phyloP scores from a whole-genome alignment of 2,329 filamentous ascomycete species.

The Colletotrichum somersetense region DNA sequence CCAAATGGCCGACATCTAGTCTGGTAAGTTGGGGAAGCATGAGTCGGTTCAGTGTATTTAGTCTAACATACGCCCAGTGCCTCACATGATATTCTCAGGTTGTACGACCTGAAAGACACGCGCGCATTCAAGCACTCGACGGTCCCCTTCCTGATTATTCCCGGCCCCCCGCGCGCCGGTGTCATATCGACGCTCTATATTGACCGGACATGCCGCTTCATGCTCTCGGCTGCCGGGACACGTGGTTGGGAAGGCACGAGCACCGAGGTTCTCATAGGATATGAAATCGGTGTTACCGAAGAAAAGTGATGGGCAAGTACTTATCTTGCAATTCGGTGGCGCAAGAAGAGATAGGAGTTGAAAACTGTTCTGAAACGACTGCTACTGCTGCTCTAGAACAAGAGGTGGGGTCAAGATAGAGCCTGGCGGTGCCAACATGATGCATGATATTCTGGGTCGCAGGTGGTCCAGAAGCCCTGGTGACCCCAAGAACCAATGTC shows the following conservation, averaged over 20 bases:
- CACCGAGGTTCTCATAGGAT: slow-evolving; percentile 93
- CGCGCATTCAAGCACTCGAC: slow-evolving; percentile 77
- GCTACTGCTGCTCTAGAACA: background rate
- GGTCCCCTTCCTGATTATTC: slow-evolving; percentile 96
- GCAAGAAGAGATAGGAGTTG: background rate
- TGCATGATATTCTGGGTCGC: background rate
- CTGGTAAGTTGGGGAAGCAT: slow-evolving; percentile 62
- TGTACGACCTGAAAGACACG: slow-evolving; percentile 86
- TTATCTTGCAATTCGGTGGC: background rate
- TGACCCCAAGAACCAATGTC: background rate
- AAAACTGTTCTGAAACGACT: background rate
- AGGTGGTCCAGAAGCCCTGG: background rate
- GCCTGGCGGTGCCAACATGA: background rate
- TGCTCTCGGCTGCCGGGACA: slow-evolving; percentile 93
- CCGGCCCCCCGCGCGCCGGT: slow-evolving; percentile 84
- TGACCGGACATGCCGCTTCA: slow-evolving; percentile 88
- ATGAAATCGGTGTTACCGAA: slow-evolving; percentile 76
- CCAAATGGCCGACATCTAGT: slow-evolving; percentile 91
- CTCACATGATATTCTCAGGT: slow-evolving; percentile 90
- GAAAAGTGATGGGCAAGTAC: slow-evolving; percentile 25
- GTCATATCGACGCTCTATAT: slow-evolving; percentile 89
- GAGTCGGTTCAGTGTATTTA: slow-evolving; percentile 1
- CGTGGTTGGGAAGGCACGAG: slow-evolving; percentile 92
- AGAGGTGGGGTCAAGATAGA: background rate
- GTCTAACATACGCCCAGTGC: slow-evolving; percentile 66